Base-by-base conservation (phyloP, 1,139 yeast genomes). In the Suhomyces atakaporum region DNA sequence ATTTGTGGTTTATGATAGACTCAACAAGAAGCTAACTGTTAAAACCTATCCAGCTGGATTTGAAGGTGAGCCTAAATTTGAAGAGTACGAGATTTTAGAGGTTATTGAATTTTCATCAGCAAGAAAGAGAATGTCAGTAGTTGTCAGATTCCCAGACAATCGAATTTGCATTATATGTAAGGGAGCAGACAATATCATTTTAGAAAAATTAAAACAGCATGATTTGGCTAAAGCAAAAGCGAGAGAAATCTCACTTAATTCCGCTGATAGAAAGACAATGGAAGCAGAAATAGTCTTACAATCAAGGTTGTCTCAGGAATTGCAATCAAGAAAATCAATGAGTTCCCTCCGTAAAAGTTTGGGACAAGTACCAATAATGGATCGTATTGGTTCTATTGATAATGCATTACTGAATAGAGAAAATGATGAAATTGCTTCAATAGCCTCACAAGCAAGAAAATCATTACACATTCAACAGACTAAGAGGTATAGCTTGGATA, bases 171-270 rank as follows among this genome's bases (percentile, higher is more conserved):
- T 92, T 39, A 68, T 94, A 31, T 87, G 96, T 63, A 94, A 94
- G 62, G 98, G 97, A 36, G 98, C 99, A 1, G 98, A 94, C 58
- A 88, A 88, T 53, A 74, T 92, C n/a, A 86, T 94, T 35, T 59
- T 90, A 43, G 96, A 90, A 40, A 75, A 85, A 40, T 64, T 90
- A 42, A 73, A 71, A 36, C 72, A 84, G 44, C 48, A 71, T 1
- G 76, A 73, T 2, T 40, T 84, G 39, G 96, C 95, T 0, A 60
- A 65, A 26, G 57, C 63, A 13, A 88, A 84, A 53, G 77, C 84
- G 22, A 67, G 62, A 15, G 90, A 87, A 40, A 73, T 89, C 9
- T 63, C 81, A n/a, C 60, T 69, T 16, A 75, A 71, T 33, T 69
- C 92, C 0, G 65, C 74, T 1, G 73, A 78, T 33, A 74, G 98